Percentiles rank a stretch among this genome's conserved stretches.
Conservation (phyloP, 2,329 filamentous ascomycete genomes). For the Dothidotthia symphoricarpi region DNA sequence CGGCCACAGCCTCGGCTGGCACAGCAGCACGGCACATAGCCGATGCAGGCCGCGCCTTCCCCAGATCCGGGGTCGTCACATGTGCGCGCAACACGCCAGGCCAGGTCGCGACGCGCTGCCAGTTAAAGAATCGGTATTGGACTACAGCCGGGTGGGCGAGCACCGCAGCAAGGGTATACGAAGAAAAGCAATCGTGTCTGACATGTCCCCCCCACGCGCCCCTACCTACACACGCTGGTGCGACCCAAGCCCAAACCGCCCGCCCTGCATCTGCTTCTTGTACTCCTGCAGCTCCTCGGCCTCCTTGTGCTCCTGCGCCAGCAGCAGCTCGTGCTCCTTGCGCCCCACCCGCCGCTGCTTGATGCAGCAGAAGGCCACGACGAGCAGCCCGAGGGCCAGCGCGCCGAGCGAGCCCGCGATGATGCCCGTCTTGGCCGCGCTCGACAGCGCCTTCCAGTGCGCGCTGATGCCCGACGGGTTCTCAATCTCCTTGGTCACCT, state of each 20-base stretch:
- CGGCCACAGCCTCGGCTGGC: no score
- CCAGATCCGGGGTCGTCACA: constrained; percentile 6
- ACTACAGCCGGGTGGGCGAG: constrained; percentile 3
- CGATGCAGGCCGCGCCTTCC: constrained; percentile 7
- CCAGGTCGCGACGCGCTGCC: no score
- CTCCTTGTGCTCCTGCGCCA: constrained; percentile 40
- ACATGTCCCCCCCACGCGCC: constrained; percentile 5
- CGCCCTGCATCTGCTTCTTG: constrained; percentile 29
- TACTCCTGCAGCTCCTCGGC: constrained; percentile 37
- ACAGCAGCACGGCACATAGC: constrained; percentile 10
- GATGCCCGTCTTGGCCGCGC: constrained; percentile 38
- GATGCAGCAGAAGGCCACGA: constrained; percentile 41
- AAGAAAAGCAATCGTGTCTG: constrained; percentile 9
- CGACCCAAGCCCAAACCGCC: constrained; percentile 22
- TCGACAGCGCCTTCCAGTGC: constrained; percentile 36
- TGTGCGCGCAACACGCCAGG: constrained; percentile 2
- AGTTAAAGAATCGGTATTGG: constrained; percentile 1
- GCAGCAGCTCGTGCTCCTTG: constrained; percentile 32
- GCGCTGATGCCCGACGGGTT: constrained; percentile 38
- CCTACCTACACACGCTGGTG: constrained; percentile 11
- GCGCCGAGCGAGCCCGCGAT: constrained; percentile 28
- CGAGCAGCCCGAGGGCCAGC: constrained; percentile 24
- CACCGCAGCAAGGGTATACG: constrained; percentile 14
- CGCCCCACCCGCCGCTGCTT: constrained; percentile 41
- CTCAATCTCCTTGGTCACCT: constrained; percentile 36